These are phyloP conservation scores for Handroanthus guayacan DNA, from an alignment of 257 asterid genomes.

Conservation along the genomic window DNA sequence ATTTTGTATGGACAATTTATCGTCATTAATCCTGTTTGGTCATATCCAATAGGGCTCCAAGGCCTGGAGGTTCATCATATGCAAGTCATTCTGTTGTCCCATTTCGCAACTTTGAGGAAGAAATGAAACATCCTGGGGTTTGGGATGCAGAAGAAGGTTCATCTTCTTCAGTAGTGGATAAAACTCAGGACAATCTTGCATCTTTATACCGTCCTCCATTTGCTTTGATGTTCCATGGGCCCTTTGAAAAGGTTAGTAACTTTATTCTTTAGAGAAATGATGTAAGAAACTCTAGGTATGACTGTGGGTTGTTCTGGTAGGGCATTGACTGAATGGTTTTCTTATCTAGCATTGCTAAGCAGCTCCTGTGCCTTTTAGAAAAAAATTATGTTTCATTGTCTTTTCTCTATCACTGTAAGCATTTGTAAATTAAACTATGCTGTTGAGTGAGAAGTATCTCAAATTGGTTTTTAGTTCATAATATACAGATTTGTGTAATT, in stretches of 20 bases:
- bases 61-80: slow-evolving; percentile 62
- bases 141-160: slow-evolving; percentile 83
- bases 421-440: neutral
- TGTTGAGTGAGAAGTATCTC: neutral
- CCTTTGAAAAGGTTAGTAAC: slow-evolving; percentile 82
- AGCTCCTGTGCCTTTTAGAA: slow-evolving; percentile 8
- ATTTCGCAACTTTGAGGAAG: slow-evolving; percentile 96
- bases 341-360: slow-evolving; percentile 10
- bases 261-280: slow-evolving; percentile 28
- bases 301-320: slow-evolving; percentile 2
- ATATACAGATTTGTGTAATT: neutral
- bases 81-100: slow-evolving; percentile 83
- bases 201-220: slow-evolving; percentile 97
- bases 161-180: slow-evolving; percentile 67
- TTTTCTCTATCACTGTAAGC: neutral
- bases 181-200: slow-evolving; percentile 88
- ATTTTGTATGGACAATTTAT: neutral
- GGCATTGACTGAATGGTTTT: slow-evolving; percentile 19
- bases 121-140: slow-evolving; percentile 81
- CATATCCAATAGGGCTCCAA: slow-evolving; percentile 51
- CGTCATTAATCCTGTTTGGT: slow-evolving; percentile 20
- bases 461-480: neutral
- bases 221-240: slow-evolving; percentile 83
- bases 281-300: neutral
- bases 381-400: neutral